A percentile compares a stretch with the other conserved stretches of the same genome.
Evolutionary conservation across 78 protist genomes (phyloP).

Genomic region (Abeoforma whisleri): DNA sequence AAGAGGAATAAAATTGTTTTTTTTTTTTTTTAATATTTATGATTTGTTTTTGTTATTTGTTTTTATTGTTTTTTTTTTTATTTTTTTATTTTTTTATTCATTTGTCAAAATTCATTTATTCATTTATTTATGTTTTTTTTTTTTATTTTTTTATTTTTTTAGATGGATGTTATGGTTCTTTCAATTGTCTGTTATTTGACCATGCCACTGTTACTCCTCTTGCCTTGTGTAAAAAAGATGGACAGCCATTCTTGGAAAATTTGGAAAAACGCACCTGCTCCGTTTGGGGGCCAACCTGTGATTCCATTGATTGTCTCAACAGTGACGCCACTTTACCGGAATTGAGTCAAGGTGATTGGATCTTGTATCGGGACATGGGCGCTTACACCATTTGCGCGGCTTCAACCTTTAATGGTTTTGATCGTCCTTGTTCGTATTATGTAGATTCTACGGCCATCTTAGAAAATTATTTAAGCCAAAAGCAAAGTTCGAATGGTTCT

Average conservation of each 20-base stretch:
- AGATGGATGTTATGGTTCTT: slow-evolving; percentile 84
- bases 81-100: too few species aligned
- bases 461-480: too few species aligned
- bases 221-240: not conserved
- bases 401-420: slow-evolving; percentile 80
- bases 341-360: slow-evolving; percentile 84
- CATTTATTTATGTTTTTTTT: too few species aligned
- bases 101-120: too few species aligned
- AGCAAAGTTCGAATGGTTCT: too few species aligned
- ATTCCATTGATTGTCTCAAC: slow-evolving; percentile 74
- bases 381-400: slow-evolving; percentile 90
- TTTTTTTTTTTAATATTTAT: too few species aligned
- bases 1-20: too few species aligned
- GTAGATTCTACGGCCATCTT: too few species aligned
- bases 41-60: too few species aligned
- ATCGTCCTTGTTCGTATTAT: too few species aligned
- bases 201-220: slow-evolving; percentile 6
- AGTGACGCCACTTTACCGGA: slow-evolving; percentile 62
- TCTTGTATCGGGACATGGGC: slow-evolving; percentile 81
- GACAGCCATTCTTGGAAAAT: not conserved
- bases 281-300: slow-evolving; percentile 95
- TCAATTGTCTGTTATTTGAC: slow-evolving; percentile 71
- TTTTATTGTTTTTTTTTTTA: too few species aligned
- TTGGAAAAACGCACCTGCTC: not conserved
- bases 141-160: too few species aligned